A percentile compares a stretch with the other conserved stretches of the same genome.
Conservation (phyloP, 306 rosid species). For the Citrullus colocynthis region DNA sequence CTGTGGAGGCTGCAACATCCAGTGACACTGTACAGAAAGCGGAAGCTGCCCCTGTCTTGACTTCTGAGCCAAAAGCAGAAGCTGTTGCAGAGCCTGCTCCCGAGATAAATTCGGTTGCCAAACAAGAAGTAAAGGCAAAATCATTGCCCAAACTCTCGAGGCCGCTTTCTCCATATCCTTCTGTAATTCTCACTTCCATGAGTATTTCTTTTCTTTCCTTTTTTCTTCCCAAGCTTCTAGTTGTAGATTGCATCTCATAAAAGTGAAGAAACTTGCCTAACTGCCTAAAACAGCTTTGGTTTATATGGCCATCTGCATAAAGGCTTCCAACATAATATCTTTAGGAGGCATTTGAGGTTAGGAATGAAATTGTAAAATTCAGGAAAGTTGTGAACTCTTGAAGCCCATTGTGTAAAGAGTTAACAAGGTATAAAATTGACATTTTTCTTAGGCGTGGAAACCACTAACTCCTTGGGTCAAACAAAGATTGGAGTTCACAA, state of each 20-base stretch:
- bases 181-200: constrained; percentile 27
- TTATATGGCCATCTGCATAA: not conserved
- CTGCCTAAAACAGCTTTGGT: not conserved
- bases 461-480: too few species aligned
- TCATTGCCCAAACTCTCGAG: constrained; percentile 34
- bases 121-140: constrained; percentile 47
- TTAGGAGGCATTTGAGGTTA: too few species aligned
- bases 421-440: too few species aligned
- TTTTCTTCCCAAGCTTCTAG: not conserved
- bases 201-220: not conserved
- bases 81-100: constrained; percentile 26
- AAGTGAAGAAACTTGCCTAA: not conserved
- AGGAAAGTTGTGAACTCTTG: too few species aligned
- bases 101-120: constrained; percentile 50
- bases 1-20: constrained; percentile 25
- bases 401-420: too few species aligned
- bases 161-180: constrained; percentile 80
- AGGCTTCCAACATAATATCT: not conserved
- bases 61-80: not conserved
- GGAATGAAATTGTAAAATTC: too few species aligned
- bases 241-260: not conserved
- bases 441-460: too few species aligned
- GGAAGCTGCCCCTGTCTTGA: not conserved
- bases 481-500: too few species aligned
- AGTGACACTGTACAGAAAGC: constrained; percentile 13